Evolutionary conservation across 225 moss, liverwort and hornwort genomes (phyloP), one percentile per base, ranked within the genome.

Genomic region (Anthoceros angustus): DNA sequence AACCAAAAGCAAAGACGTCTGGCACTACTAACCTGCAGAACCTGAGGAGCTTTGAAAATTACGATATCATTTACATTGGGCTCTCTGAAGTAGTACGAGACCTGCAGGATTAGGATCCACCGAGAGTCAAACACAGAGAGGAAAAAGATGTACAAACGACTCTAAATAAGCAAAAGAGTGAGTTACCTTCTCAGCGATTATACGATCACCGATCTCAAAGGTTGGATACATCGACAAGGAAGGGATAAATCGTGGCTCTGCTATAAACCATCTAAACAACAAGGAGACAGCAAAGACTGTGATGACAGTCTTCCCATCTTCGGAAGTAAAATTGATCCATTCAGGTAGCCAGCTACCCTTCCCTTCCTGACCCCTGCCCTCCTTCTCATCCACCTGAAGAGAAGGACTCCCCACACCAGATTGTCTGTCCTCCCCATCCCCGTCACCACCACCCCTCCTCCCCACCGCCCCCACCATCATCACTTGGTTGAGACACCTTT

Each of bases 221-320:
- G 95, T 95, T 8, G 95, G 95, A 67, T 88, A 95, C 95, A 95
- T 95, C 43, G 95, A 95, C 11, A 88, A 73, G 8, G 95, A 95
- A 23, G 91, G 95, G 69, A 95, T 95, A 66, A 86, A 91, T 67
- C 95, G 84, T 41, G 95, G 95, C 79, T 95, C 95, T 6, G 95
- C 95, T 46, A 91, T 73, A 42, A 88, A 88, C 91, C 91, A 91
- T 74, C 91, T 77, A 66, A 95, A 95, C 8, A 88, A 72, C 32
- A 95, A 73, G 42, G 95, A 95, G 16, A 88, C 88, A 0, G 95
- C 91, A 72, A 95, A 95, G 16, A 90, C 83, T 70, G 83, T 80
- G 42, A 91, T 67, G 18, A 95, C 86, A 39, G 95, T 91, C 80
- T 88, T 95, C 43, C 95, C 95, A 42, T 95, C 95, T 63, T 95